Evolutionary conservation across 108 stramenopile species (phyloP), one percentile per base, ranked within the genome.

Genomic region (Skeletonema grethae): DNA sequence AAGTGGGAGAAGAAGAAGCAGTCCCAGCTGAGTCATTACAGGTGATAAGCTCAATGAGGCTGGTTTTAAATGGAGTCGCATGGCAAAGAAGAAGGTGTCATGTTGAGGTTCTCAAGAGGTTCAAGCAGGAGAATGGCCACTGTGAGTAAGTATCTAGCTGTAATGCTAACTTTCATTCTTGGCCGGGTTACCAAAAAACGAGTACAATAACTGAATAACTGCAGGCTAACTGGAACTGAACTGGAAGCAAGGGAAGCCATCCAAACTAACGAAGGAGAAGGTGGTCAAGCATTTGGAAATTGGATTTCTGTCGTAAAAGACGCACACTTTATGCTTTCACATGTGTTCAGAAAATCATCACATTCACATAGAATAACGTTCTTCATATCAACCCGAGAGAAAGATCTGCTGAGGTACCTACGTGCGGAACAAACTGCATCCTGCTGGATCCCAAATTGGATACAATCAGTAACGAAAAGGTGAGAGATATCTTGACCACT

Each of bases 151-250:
- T n/a, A n/a, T n/a, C n/a, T n/a, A n/a, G n/a, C n/a, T n/a, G n/a
- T 31, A 69, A 85, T 69, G 69, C 62, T 5, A 50, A 69, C 16
- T 78, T 86, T 46, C 73, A 69, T 0, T 74, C 62, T 70, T 88
- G 87, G 87, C 85, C 84, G 0, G 80, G 65, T 15, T 73, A 76
- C 48, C 87, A 88, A 65, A 74, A 15, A 59, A 69, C 5, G 85
- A 88, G 60, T 86, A 85, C 79, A 76, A 76, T 32, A 48, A 80
- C 2, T 88, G 70, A 24, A 68, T 35, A 35, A n/a, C n/a, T n/a
- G n/a, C n/a, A n/a, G n/a, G n/a, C n/a, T n/a, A n/a, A n/a, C n/a
- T n/a, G n/a, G n/a, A n/a, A n/a, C n/a, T n/a, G n/a, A n/a, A n/a
- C n/a, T n/a, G n/a, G n/a, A n/a, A n/a, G n/a, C 48, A 68, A 32